Percentiles rank a stretch among this genome's conserved stretches.
phyloP scores from a whole-genome alignment of 768 basidiomycete genomes.

The Lactifluus piperatus region DNA sequence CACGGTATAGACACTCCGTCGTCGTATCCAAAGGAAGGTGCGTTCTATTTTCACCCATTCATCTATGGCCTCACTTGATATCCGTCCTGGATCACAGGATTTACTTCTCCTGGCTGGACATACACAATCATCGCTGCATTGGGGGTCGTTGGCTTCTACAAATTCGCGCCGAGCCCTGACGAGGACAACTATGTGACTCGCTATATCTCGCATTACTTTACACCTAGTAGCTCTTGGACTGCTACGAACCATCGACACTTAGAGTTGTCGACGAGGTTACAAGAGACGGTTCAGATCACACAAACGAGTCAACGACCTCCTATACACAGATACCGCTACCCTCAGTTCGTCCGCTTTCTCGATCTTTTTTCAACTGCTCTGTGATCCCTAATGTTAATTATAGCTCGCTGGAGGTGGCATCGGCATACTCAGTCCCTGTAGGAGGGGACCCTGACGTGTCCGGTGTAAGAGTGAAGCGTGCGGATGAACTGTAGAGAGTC shows the following conservation, averaged over 20 bases:
- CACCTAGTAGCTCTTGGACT: slow-evolving; percentile 47
- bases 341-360: slow-evolving; percentile 41
- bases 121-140: slow-evolving; percentile 47
- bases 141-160: slow-evolving; percentile 48
- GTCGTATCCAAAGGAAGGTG: slow-evolving; percentile 55
- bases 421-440: slow-evolving; percentile 16
- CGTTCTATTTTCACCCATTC: slow-evolving; percentile 15
- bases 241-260: slow-evolving; percentile 50
- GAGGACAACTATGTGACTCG: slow-evolving; percentile 58
- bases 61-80: not conserved
- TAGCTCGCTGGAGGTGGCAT: slow-evolving; percentile 13
- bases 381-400: not conserved
- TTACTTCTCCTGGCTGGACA: slow-evolving; percentile 59
- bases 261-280: slow-evolving; percentile 33
- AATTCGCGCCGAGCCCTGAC: slow-evolving; percentile 53
- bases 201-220: slow-evolving; percentile 52
- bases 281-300: slow-evolving; percentile 37
- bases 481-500: slow-evolving; percentile 4
- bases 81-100: slow-evolving; percentile 35
- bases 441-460: slow-evolving; percentile 18
- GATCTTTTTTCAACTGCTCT: not conserved
- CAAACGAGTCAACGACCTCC: slow-evolving; percentile 35
- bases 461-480: slow-evolving; percentile 14
- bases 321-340: slow-evolving; percentile 59
- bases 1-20: slow-evolving; percentile 36